Evolutionary conservation across 2,329 filamentous ascomycete genomes (phyloP).

Genomic region (Ceratocystis smalleyi): DNA sequence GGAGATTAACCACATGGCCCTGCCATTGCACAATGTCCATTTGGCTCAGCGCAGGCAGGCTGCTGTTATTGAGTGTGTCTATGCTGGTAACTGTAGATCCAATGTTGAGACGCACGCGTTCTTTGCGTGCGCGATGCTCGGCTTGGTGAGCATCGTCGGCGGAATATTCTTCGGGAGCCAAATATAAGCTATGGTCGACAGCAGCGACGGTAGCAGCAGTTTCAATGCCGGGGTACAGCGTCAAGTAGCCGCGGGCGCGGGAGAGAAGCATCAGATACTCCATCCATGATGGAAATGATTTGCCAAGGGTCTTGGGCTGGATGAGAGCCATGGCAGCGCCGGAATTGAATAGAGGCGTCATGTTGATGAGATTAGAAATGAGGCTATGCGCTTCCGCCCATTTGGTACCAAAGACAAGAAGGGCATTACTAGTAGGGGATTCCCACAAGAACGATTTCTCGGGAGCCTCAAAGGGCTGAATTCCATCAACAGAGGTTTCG

Average conservation of each 20-base stretch:
- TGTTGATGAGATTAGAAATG: slow-evolving; percentile 40
- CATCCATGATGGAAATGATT: slow-evolving; percentile 57
- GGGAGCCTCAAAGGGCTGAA: slow-evolving; percentile 36
- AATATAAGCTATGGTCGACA: slow-evolving; percentile 60
- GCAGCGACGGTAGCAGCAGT: slow-evolving; percentile 45
- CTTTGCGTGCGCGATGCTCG: slow-evolving; percentile 19
- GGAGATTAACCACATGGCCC: slow-evolving; percentile 27
- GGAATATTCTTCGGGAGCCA: slow-evolving; percentile 53
- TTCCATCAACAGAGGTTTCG: slow-evolving; percentile 44
- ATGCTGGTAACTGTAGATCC: slow-evolving; percentile 32
- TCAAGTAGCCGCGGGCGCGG: slow-evolving; percentile 58
- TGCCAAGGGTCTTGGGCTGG: slow-evolving; percentile 44
- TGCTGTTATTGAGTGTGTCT: slow-evolving; percentile 31
- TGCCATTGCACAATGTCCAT: slow-evolving; percentile 50
- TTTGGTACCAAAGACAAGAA: slow-evolving; percentile 66
- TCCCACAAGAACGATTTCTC: slow-evolving; percentile 61
- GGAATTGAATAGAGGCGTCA: slow-evolving; percentile 21
- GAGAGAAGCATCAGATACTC: slow-evolving; percentile 66
- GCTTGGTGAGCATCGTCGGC: slow-evolving; percentile 20
- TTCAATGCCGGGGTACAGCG: slow-evolving; percentile 57
- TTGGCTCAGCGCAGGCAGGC: slow-evolving; percentile 30
- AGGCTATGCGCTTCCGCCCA: slow-evolving; percentile 80
- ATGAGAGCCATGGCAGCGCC: slow-evolving; percentile 27
- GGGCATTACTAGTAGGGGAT: slow-evolving; percentile 65
- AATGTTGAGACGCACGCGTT: slow-evolving; percentile 28